Conservation (phyloP, 2,329 filamentous ascomycete species). For the Venturia asperata region DNA sequence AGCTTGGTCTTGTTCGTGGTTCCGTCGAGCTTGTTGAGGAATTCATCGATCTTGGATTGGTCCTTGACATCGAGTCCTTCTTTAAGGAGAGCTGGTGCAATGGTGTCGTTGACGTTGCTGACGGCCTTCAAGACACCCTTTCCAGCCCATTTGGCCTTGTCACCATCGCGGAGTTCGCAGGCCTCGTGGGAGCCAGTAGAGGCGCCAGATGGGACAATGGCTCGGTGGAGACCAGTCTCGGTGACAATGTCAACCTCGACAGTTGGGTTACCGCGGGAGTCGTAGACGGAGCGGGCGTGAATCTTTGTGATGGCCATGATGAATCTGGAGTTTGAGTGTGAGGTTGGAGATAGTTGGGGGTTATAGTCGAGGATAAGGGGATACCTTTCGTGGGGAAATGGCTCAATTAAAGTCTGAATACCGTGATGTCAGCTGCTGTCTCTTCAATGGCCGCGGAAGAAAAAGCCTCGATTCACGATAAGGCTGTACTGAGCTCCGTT, state of each 20-base stretch:
- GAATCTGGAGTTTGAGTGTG: conserved; percentile 23
- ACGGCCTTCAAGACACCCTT: conserved; percentile 51
- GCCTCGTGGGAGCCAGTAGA: conserved; percentile 61
- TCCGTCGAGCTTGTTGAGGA: conserved; percentile 50
- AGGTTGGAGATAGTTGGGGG: no score
- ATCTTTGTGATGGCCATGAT: conserved; percentile 66
- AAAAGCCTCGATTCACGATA: conserved; percentile 15
- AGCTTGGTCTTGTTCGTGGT: conserved; percentile 53
- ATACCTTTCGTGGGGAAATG: conserved; percentile 9
- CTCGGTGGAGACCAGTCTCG: conserved; percentile 91
- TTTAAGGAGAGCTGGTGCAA: conserved; percentile 49
- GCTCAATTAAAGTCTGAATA: conserved; percentile 8
- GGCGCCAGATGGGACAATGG: conserved; percentile 93
- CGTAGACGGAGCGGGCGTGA: conserved; percentile 74
- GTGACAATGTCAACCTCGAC: conserved; percentile 97
- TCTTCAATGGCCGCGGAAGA: neutral
- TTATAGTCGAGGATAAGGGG: conserved; percentile 7
- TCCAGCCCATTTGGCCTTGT: conserved; percentile 47
- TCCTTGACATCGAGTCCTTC: conserved; percentile 49
- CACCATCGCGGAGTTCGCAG: conserved; percentile 48
- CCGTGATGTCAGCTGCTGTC: conserved; percentile 16
- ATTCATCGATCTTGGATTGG: conserved; percentile 47
- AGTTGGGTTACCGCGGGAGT: conserved; percentile 97
- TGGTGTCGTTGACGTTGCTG: conserved; percentile 48
- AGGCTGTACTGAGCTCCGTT: conserved; percentile 7